These are phyloP conservation scores for Parasitella parasitica DNA, from an alignment of 371 early-diverging fungal species.

Conservation along the genomic window DNA sequence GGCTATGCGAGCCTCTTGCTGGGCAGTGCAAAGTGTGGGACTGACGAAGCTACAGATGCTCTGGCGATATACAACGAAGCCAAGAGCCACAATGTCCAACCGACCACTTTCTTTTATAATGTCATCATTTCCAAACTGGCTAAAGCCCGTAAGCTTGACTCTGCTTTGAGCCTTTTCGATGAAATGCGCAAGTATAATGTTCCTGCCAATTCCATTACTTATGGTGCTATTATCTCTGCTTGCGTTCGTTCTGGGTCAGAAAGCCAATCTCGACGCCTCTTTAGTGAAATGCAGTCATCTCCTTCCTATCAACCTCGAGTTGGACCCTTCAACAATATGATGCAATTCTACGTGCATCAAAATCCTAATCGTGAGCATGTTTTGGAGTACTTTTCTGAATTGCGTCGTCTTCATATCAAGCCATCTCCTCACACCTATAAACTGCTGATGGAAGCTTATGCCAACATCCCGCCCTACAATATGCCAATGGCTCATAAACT, in stretches of 20 bases:
- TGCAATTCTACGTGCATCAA: slow-evolving; percentile 66
- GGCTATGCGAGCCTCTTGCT: slow-evolving; percentile 52
- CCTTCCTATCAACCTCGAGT: slow-evolving; percentile 54
- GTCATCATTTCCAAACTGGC: slow-evolving; percentile 66
- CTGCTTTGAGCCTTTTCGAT: slow-evolving; percentile 55
- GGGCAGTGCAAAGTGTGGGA: slow-evolving; percentile 51
- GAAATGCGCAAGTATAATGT: slow-evolving; percentile 59
- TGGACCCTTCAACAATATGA: slow-evolving; percentile 67
- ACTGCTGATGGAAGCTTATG: slow-evolving; percentile 61
- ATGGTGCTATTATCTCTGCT: slow-evolving; percentile 65
- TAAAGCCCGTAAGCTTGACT: slow-evolving; percentile 63
- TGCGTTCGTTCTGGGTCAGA: slow-evolving; percentile 65
- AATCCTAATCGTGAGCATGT: slow-evolving; percentile 55
- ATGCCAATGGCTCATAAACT: slow-evolving; percentile 58
- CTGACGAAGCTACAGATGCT: slow-evolving; percentile 58
- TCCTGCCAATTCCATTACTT: slow-evolving; percentile 58
- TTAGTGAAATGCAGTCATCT: slow-evolving; percentile 54
- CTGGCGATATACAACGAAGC: slow-evolving; percentile 62
- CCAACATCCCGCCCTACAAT: slow-evolving; percentile 62
- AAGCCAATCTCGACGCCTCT: slow-evolving; percentile 46
- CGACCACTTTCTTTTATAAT: slow-evolving; percentile 65
- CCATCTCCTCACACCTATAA: slow-evolving; percentile 66
- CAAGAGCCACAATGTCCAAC: slow-evolving; percentile 57
- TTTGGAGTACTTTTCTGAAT: slow-evolving; percentile 52
- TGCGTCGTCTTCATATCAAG: slow-evolving; percentile 47